These are phyloP conservation scores for Ceratobasidium sp. DNA, from an alignment of 1,284 basidiomycete genomes.

Conservation along the genomic window DNA sequence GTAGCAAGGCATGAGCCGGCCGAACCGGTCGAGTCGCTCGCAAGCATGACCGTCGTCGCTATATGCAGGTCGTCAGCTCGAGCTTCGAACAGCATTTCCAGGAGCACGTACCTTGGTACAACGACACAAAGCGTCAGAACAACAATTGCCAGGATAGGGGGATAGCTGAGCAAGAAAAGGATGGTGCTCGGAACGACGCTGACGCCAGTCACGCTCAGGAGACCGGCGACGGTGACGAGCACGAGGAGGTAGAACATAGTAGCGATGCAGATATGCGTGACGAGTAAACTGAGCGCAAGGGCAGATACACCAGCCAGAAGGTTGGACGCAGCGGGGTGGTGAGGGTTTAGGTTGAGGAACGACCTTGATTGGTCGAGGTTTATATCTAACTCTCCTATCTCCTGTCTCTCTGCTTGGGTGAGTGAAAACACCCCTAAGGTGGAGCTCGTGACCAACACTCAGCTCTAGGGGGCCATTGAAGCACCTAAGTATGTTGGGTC, in stretches of 20 bases:
- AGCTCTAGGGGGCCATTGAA: background rate
- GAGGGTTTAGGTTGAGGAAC: background rate
- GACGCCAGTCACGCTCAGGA: background rate
- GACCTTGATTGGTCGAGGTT: background rate
- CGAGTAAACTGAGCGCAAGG: background rate
- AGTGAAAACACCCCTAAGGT: background rate
- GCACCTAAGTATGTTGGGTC: background rate
- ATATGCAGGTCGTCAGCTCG: background rate
- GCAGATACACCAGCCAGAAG: background rate
- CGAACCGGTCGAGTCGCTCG: background rate
- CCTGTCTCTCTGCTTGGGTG: background rate
- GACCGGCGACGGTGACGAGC: background rate
- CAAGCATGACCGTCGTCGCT: slow-evolving; percentile 7
- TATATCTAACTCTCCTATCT: background rate
- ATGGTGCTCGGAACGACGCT: background rate
- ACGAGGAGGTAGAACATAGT: background rate
- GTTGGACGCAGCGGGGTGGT: slow-evolving; percentile 1
- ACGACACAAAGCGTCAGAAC: background rate
- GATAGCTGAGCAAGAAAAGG: background rate
- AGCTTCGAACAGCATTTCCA: no score
- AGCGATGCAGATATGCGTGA: background rate
- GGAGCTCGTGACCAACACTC: background rate
- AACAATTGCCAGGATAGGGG: background rate
- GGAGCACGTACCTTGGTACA: background rate
- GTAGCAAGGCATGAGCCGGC: slow-evolving; percentile 20